Base-by-base conservation (phyloP, 805 yeast genomes). In the Candida arabinofermentans region DNA sequence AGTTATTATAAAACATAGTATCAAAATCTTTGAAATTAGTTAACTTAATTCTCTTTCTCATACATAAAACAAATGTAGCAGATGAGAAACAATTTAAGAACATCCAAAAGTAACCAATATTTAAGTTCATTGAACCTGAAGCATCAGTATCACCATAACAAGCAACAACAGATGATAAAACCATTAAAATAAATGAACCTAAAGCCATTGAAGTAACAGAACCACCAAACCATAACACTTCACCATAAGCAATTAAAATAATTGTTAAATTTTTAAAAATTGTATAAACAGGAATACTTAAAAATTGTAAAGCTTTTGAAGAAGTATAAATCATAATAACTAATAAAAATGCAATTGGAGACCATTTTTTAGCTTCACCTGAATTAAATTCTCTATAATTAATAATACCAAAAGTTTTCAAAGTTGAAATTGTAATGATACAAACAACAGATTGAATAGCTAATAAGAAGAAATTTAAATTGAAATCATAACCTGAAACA, bases 1-100 rank as follows among this genome's bases (percentile, higher is more conserved):
- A 75, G 70, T 93, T 93, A 78, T 93, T 93, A 83, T 90, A 93
- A 73, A 81, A 93, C 96, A 91, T 91, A 66, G 99, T 90, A 69
- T 90, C 97, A 59, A 87, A 86, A 70, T 90, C 97, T 71, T 88
- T 87, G 77, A 93, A 93, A 67, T 89, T 89, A 58, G 96, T 88
- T 65, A 89, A 77, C 83, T 91, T 91, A 61, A 93, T 91, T 75
- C 98, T 86, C 78, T 89, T 91, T 77, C 98, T 86, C 96, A 93
- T 85, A 72, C 83, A 77, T 53, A 93, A 75, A 34, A 93, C 98
- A 62, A 89, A 93, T 8, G 93, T 75, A 36, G 99, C 98, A 42
- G 95, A 85, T 14, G 96, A 79, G 62, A 91, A 73, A 74, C 99
- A 93, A 80, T 93, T 93, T 61, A 83, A 61, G 53, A 87, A 76